These are phyloP conservation scores for Diaporthe sp. DNA, from an alignment of 2,329 filamentous ascomycete species.

Conservation along the genomic window DNA sequence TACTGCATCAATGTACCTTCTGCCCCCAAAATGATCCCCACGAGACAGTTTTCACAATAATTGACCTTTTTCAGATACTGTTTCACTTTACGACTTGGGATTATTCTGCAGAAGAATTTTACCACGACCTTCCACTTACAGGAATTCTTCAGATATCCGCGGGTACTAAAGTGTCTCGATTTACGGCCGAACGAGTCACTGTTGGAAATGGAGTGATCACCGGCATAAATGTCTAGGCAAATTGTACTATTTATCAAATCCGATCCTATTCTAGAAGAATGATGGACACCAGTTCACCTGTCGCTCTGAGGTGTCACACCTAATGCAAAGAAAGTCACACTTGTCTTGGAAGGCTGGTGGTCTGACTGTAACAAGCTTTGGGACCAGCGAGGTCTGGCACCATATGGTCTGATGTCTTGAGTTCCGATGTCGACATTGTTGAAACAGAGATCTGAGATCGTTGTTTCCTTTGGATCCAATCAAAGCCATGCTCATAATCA, in stretches of 20 bases:
- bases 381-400: neutral
- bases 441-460: neutral
- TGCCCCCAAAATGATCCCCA: neutral
- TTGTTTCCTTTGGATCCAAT: neutral
- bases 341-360: neutral
- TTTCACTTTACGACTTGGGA: too few relatives aligned
- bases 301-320: neutral
- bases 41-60: too few relatives aligned
- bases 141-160: too few relatives aligned
- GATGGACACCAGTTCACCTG: neutral
- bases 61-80: too few relatives aligned
- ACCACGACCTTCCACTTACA: too few relatives aligned
- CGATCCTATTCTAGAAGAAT: neutral
- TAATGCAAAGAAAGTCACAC: too few relatives aligned
- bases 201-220: too few relatives aligned
- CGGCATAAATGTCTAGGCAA: too few relatives aligned
- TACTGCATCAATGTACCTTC: neutral
- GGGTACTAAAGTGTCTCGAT: too few relatives aligned
- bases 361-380: neutral
- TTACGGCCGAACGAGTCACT: too few relatives aligned
- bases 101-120: too few relatives aligned
- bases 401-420: neutral
- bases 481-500: neutral
- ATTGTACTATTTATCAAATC: too few relatives aligned
- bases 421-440: neutral